These are phyloP conservation scores for Neurospora tetraspora DNA, from an alignment of 495 filamentous ascomycete species.

Conservation along the genomic window DNA sequence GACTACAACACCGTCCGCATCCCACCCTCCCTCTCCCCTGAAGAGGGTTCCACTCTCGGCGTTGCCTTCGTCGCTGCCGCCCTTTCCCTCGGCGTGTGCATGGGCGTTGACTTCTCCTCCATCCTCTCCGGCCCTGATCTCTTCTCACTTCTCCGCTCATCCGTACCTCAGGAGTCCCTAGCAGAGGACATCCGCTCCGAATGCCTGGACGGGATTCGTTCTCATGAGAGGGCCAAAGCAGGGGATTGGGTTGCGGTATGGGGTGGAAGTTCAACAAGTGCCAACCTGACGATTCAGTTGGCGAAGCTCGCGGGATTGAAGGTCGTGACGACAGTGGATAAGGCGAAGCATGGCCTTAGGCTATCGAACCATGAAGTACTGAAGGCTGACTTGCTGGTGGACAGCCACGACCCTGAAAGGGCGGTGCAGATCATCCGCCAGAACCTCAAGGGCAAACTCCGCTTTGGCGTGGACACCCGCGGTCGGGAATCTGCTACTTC, in stretches of 20 bases:
- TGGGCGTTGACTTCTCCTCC: constrained; percentile 47
- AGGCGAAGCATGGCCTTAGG: constrained; percentile 48
- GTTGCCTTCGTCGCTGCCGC: constrained; percentile 55
- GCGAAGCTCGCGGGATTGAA: constrained; percentile 49
- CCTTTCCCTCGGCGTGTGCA: constrained; percentile 48
- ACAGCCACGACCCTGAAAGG: constrained; percentile 47
- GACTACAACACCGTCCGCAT: constrained; percentile 54
- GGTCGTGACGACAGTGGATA: constrained; percentile 49
- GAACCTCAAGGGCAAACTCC: constrained; percentile 41
- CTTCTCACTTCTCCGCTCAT: constrained; percentile 27
- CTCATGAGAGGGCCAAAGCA: constrained; percentile 31
- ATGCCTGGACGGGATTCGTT: constrained; percentile 35
- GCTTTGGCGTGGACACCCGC: constrained; percentile 54
- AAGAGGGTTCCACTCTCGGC: constrained; percentile 49
- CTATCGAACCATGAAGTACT: constrained; percentile 39
- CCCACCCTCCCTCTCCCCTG: constrained; percentile 34
- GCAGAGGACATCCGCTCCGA: constrained; percentile 45
- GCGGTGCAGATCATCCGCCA: constrained; percentile 51
- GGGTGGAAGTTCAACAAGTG: constrained; percentile 57
- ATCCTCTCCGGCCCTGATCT: constrained; percentile 44
- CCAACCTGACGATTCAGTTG: constrained; percentile 48
- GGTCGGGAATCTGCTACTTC: constrained; percentile 47
- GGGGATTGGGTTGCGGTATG: constrained; percentile 62
- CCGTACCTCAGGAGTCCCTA: constrained; percentile 27
- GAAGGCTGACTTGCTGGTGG: constrained; percentile 45